Evolutionary conservation across 306 rosid genomes (phyloP).

Genomic region (Medicago arabica): DNA sequence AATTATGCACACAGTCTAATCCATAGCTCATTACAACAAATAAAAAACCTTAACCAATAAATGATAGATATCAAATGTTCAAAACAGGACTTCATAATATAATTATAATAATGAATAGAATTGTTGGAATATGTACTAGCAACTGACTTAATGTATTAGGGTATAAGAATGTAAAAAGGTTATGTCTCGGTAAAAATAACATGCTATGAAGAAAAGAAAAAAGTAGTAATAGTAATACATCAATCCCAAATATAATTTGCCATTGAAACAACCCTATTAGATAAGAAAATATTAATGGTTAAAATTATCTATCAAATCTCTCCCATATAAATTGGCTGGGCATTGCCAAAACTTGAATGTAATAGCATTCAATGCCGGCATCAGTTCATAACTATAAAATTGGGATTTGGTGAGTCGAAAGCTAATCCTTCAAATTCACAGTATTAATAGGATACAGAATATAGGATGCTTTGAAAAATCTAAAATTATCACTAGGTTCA

Average conservation of each 20-base stretch:
- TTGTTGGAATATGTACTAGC: constrained; percentile 16
- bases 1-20: too few species aligned
- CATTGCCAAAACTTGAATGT: neutral
- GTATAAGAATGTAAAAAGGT: neutral
- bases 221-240: neutral
- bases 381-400: constrained; percentile 29
- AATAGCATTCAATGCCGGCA: constrained; percentile 12
- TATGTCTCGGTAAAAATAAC: constrained; percentile 6
- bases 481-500: constrained; percentile 29
- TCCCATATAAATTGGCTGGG: constrained; percentile 12
- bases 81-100: neutral
- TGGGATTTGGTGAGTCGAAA: constrained; percentile 1
- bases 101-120: neutral
- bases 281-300: constrained; percentile 30
- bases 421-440: constrained; percentile 32
- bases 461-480: constrained; percentile 20
- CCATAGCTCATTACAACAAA: too few species aligned
- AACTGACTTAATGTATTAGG: constrained; percentile 10
- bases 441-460: neutral
- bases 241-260: constrained; percentile 32
- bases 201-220: neutral
- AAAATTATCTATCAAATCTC: constrained; percentile 24
- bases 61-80: constrained; percentile 21
- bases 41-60: constrained; percentile 16
- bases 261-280: constrained; percentile 25